Conservation (phyloP, 257 asterid genomes). For the Pogostemon cablin region DNA sequence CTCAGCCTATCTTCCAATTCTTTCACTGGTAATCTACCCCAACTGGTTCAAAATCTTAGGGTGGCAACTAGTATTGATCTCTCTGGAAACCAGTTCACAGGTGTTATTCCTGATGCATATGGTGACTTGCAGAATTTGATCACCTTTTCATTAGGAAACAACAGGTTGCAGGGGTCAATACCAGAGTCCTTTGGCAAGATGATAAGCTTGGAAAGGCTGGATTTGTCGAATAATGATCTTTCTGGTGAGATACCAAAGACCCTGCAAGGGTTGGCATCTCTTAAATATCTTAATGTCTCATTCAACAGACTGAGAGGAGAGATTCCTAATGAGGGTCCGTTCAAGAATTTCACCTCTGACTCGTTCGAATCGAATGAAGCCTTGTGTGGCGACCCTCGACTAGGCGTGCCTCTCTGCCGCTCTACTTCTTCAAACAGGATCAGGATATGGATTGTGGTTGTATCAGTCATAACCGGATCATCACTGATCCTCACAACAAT, state of each 20-base stretch:
- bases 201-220: conserved; percentile 31
- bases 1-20: conserved; percentile 32
- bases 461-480: neutral
- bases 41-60: conserved; percentile 17
- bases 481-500: neutral
- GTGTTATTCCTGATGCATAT: conserved; percentile 20
- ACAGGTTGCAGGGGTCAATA: conserved; percentile 28
- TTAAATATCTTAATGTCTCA: conserved; percentile 36
- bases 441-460: neutral
- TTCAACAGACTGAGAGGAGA: conserved; percentile 37
- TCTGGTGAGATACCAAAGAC: conserved; percentile 34
- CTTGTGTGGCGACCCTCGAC: conserved; percentile 33
- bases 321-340: conserved; percentile 39
- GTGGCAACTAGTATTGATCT: conserved; percentile 19
- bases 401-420: conserved; percentile 28
- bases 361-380: conserved; percentile 29
- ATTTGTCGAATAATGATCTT: conserved; percentile 29
- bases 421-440: neutral
- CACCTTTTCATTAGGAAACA: conserved; percentile 29
- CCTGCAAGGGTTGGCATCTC: conserved; percentile 27
- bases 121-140: conserved; percentile 15
- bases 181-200: conserved; percentile 31
- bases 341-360: conserved; percentile 20
- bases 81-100: conserved; percentile 27
- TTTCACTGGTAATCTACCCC: conserved; percentile 32